Base-by-base conservation (phyloP, 2,329 filamentous ascomycete species). In the Didymellaceae sp. region DNA sequence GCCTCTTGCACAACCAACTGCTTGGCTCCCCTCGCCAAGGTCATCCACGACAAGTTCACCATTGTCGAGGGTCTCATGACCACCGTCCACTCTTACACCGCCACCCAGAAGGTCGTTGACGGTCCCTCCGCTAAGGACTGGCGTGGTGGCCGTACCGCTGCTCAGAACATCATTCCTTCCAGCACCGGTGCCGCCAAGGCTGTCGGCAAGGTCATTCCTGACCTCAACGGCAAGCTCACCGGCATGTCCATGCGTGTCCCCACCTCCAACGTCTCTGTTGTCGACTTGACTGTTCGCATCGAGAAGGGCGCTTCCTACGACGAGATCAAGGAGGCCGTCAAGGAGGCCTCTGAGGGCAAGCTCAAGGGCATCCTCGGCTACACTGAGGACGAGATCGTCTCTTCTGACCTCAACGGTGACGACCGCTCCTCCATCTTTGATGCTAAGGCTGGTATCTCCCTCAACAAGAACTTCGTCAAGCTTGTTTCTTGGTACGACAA, bases 1-100 rank as follows among this genome's bases (percentile, higher is more conserved):
- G 94, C 94, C 71, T 97, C 94, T 70, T 97, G 94, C 91, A 99
- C 94, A 78, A 97, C 94, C 85, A 99, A 99, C 90, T 97, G 94
- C 88, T 82, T 99, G 80, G 94, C 94, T 78, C 94, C 94, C 77
- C 89, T 99, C 64, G 94, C 94, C 83, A 99, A 97, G 90, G 91
- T 97, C 75, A 86, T 99, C 82, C 83, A 99, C 86, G 93, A 97
- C 86, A 95, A 97, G 80, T 99, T 88, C 84, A 88, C 84, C 79
- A 94, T 99, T 77, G 80, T 97, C 74, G 94, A 99, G 86, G 94
- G 93, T 86, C 88, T 97, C 73, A 99, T 99, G 94, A 97, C 94
- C 81, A 99, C 94, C 68, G 86, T 97, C 78, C 94, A 99, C 89
- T 97, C 94, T 73, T 97, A 97, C 89, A 97, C 94, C 71, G 94